Evolutionary conservation across 1,284 basidiomycete species (phyloP).

Genomic region (Golubevia pallescens): DNA sequence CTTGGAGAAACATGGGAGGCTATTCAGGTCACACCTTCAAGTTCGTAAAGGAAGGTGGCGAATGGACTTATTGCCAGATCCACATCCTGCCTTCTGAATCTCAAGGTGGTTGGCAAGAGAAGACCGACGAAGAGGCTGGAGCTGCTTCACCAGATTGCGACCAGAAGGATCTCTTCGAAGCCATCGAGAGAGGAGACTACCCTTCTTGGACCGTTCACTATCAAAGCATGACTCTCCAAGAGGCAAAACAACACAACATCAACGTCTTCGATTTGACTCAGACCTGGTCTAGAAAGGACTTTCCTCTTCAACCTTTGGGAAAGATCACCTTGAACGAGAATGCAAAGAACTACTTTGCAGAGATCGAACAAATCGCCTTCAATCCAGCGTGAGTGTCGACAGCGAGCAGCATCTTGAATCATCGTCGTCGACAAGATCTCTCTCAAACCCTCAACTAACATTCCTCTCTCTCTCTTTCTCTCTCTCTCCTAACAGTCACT

Average conservation of each 20-base stretch:
- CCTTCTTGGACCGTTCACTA: constrained; percentile 76
- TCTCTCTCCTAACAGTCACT: constrained; percentile 9
- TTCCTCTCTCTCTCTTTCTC: background rate
- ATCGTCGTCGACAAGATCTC: no score
- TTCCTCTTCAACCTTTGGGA: constrained; percentile 39
- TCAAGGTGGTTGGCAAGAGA: constrained; percentile 30
- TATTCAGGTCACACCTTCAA: constrained; percentile 46
- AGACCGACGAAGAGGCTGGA: constrained; percentile 30
- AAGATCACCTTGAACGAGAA: constrained; percentile 45
- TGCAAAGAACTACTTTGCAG: constrained; percentile 49
- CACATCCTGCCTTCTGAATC: constrained; percentile 23
- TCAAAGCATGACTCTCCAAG: constrained; percentile 34
- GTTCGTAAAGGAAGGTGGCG: constrained; percentile 37
- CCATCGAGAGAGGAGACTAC: constrained; percentile 78
- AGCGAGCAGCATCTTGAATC: no score
- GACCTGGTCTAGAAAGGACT: constrained; percentile 33
- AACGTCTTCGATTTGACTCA: constrained; percentile 47
- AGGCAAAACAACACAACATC: constrained; percentile 22
- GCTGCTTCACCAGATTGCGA: constrained; percentile 27
- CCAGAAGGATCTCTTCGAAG: constrained; percentile 65
- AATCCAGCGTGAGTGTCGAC: constrained; percentile 14
- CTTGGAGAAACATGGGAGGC: constrained; percentile 32
- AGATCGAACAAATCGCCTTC: constrained; percentile 48
- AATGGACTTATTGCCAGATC: constrained; percentile 42
- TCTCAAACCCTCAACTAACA: background rate